Conservation (phyloP, 768 basidiomycete genomes). For the Hericium erinaceus region DNA sequence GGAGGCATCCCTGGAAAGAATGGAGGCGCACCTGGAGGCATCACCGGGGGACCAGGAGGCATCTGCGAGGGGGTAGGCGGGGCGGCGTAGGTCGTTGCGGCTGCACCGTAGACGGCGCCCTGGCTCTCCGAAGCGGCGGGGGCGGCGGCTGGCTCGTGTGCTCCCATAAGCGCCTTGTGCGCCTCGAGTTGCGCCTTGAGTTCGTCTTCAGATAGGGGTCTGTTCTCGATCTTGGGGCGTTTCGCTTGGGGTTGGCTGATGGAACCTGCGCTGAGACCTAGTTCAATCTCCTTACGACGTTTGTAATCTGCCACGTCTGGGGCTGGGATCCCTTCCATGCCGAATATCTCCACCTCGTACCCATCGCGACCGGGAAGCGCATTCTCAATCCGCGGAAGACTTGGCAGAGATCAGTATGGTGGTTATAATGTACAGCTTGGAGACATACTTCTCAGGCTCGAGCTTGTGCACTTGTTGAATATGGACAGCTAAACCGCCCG, state of each 20-base stretch:
- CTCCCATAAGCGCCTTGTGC: constrained; percentile 89
- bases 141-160: constrained; percentile 25
- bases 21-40: constrained; percentile 33
- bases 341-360: constrained; percentile 98
- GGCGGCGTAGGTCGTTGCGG: constrained; percentile 58
- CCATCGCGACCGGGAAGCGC: constrained; percentile 94
- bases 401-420: constrained; percentile 18
- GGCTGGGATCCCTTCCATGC: constrained; percentile 96
- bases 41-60: constrained; percentile 22
- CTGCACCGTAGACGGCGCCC: constrained; percentile 64
- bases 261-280: constrained; percentile 73
- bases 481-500: constrained; percentile 95
- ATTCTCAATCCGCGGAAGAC: constrained; percentile 87
- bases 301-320: constrained; percentile 95
- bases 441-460: constrained; percentile 67
- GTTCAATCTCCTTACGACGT: constrained; percentile 88
- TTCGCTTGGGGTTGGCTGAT: constrained; percentile 78
- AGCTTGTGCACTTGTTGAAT: constrained; percentile 99
- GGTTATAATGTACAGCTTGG: background rate
- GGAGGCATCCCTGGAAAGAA: constrained; percentile 37
- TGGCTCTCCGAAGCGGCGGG: constrained; percentile 32
- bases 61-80: constrained; percentile 27
- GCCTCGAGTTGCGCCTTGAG: constrained; percentile 77
- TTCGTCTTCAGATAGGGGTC: constrained; percentile 72
- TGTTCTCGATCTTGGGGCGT: constrained; percentile 73